A percentile compares a stretch with the other conserved stretches of the same genome.
Conservation (phyloP, 148 eudicot genomes). For the Cornus kousa region DNA sequence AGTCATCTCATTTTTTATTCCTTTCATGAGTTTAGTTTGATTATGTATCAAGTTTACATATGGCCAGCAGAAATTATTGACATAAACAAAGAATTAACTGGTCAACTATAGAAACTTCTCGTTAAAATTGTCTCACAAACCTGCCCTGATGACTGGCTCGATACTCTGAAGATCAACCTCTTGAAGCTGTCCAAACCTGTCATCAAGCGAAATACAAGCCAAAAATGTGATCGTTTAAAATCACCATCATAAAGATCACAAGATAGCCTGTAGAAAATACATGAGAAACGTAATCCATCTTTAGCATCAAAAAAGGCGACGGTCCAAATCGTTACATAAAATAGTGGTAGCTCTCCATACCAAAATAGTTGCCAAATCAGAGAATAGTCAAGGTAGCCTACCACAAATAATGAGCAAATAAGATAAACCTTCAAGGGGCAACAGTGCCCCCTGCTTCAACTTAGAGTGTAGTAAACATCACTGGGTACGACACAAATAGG, state of each 20-base stretch:
- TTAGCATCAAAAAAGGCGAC: not conserved
- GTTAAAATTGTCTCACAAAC: constrained; percentile 26
- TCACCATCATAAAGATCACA: not conserved
- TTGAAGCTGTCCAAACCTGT: constrained; percentile 98
- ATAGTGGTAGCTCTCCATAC: no score
- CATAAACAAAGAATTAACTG: not conserved
- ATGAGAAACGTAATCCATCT: not conserved
- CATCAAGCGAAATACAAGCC: not conserved
- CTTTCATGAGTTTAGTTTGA: not conserved
- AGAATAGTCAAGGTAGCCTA: no score
- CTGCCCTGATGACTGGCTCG: constrained; percentile 91
- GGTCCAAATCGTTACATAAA: not conserved
- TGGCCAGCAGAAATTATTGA: not conserved
- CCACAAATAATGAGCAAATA: not conserved
- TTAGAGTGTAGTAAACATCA: not conserved
- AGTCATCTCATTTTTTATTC: not conserved
- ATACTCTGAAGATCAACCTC: constrained; percentile 82
- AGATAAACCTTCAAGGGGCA: not conserved
- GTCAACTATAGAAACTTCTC: not conserved
- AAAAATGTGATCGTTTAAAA: not conserved
- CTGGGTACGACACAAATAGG: not conserved
- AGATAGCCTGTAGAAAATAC: not conserved
- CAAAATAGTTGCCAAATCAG: no score
- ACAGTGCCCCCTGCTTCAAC: not conserved
- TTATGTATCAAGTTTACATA: not conserved